A percentile compares a stretch with the other conserved stretches of the same genome.
phyloP scores from a whole-genome alignment of 768 basidiomycete species.

The Suillus discolor region DNA sequence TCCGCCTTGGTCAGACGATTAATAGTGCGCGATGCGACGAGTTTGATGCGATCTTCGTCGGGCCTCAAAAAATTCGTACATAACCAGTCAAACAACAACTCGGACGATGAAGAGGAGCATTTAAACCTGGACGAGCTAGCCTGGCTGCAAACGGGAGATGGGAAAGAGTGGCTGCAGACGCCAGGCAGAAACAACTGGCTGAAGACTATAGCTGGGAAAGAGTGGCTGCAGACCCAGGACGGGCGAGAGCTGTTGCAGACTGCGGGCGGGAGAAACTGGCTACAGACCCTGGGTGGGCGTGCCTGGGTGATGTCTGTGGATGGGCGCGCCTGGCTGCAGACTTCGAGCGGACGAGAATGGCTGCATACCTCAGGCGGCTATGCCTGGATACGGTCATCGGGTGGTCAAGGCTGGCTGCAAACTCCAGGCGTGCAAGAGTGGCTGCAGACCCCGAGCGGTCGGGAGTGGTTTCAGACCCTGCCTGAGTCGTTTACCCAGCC shows the following conservation, averaged over 20 bases:
- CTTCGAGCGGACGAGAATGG: not conserved
- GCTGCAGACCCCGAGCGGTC: not conserved
- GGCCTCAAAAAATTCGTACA: too few species aligned
- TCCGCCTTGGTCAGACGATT: too few species aligned
- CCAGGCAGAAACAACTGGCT: not conserved
- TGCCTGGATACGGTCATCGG: not conserved
- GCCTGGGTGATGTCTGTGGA: not conserved
- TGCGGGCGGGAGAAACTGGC: not conserved
- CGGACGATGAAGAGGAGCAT: too few species aligned
- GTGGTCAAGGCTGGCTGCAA: not conserved
- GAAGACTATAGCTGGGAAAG: rapidly evolving
- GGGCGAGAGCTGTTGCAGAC: not conserved
- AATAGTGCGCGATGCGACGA: too few species aligned
- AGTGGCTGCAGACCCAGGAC: not conserved
- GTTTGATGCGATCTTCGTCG: too few species aligned
- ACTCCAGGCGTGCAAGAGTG: not conserved
- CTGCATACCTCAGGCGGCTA: not conserved
- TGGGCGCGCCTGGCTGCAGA: not conserved
- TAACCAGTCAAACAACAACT: too few species aligned
- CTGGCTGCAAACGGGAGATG: not conserved
- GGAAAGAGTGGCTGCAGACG: not conserved
- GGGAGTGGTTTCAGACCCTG: not conserved
- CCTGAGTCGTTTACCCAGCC: not conserved
- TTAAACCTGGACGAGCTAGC: too few species aligned
- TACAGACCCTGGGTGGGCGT: not conserved